Conservation (phyloP, 768 basidiomycete species). For the Dioszegia hungarica region DNA sequence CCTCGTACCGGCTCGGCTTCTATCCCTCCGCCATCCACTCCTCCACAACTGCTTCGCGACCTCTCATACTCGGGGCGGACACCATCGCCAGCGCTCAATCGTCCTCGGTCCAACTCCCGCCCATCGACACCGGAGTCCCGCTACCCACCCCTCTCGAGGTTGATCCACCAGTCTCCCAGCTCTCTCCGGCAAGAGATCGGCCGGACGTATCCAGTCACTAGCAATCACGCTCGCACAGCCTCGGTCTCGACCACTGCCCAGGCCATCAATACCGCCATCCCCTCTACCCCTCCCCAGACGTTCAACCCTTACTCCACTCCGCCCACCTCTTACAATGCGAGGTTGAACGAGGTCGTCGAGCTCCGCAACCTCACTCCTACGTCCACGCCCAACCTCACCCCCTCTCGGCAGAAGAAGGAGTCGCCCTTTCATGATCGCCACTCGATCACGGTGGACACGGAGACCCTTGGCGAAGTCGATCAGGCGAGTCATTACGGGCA, state of each 20-base stretch:
- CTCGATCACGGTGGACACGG: constrained; percentile 19
- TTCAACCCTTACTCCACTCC: constrained; percentile 8
- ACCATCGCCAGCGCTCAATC: constrained; percentile 19
- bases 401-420: constrained; percentile 9
- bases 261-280: constrained; percentile 32
- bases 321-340: background rate
- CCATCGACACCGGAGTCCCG: constrained; percentile 12
- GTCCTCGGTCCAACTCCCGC: constrained; percentile 12
- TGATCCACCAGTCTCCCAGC: background rate
- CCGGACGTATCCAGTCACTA: background rate
- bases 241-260: background rate
- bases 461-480: constrained; percentile 11
- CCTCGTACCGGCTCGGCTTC: background rate
- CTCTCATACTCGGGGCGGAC: background rate
- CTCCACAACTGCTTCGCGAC: background rate
- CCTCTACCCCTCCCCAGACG: constrained; percentile 19
- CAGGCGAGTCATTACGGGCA: constrained; percentile 9
- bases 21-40: background rate
- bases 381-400: constrained; percentile 4
- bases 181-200: constrained; percentile 6
- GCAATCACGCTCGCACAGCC: constrained; percentile 1
- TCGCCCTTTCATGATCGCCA: constrained; percentile 41
- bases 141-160: constrained; percentile 11
- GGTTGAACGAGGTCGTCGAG: constrained; percentile 7
- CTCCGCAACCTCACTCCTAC: constrained; percentile 14